These are phyloP conservation scores for Beauveria caledonica DNA, from an alignment of 2,329 filamentous ascomycete genomes.

Conservation along the genomic window DNA sequence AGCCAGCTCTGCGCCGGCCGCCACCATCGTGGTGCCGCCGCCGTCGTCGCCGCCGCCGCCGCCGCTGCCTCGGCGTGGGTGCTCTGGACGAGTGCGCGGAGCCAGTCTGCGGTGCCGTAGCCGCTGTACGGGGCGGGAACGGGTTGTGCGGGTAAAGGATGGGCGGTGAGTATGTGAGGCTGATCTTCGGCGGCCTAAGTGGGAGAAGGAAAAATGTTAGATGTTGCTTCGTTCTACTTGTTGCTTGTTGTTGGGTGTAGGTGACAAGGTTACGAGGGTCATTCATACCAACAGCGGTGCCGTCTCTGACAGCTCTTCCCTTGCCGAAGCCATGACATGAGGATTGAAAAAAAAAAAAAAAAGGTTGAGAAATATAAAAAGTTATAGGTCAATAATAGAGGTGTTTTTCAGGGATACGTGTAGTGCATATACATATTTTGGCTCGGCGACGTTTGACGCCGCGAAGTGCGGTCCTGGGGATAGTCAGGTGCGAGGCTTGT, in stretches of 20 bases:
- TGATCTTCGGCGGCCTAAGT: background rate
- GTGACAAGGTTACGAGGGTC: background rate
- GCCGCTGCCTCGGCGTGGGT: background rate
- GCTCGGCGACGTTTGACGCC: background rate
- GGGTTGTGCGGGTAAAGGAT: background rate
- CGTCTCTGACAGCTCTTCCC: background rate
- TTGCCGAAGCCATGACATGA: background rate
- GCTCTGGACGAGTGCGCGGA: constrained; percentile 3
- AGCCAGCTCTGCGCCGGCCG: too few relatives aligned
- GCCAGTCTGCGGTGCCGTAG: constrained; percentile 1
- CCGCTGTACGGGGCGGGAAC: background rate
- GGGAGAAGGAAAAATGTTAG: background rate
- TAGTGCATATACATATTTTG: too few relatives aligned
- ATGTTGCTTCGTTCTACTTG: too few relatives aligned
- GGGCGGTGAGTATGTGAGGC: background rate
- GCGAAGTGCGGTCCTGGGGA: background rate
- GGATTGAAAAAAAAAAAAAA: background rate
- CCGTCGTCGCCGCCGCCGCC: too few relatives aligned
- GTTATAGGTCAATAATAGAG: background rate
- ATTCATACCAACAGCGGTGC: background rate
- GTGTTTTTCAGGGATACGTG: too few relatives aligned
- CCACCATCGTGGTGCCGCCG: background rate
- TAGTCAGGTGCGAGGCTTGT: background rate
- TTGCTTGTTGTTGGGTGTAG: background rate
- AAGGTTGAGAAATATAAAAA: background rate